Evolutionary conservation across 2,329 filamentous ascomycete species (phyloP).

Genomic region (Capronia epimyces): DNA sequence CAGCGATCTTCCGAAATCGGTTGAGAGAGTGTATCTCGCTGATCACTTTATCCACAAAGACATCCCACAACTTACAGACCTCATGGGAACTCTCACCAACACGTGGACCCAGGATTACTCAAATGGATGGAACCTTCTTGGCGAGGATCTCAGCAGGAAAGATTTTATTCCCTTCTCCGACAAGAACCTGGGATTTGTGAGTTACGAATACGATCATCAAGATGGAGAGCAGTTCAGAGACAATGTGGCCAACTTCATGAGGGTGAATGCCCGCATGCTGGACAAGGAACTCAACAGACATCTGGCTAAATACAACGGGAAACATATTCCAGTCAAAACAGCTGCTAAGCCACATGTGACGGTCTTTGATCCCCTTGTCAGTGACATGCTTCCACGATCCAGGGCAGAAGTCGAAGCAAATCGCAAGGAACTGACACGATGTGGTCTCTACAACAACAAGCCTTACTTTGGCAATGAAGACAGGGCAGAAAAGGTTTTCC

Average conservation of each 20-base stretch:
- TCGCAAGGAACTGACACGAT: slow-evolving; percentile 32
- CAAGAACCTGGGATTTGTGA: slow-evolving; percentile 18
- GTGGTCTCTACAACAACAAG: background rate
- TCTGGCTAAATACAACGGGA: slow-evolving; percentile 26
- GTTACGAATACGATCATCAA: slow-evolving; percentile 17
- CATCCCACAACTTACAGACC: background rate
- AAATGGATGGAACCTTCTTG: background rate
- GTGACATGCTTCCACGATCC: background rate
- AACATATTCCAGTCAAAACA: background rate
- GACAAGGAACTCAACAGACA: slow-evolving; percentile 25
- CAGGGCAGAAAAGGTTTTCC: slow-evolving; percentile 57
- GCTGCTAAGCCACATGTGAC: background rate
- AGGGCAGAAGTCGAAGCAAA: background rate
- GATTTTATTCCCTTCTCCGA: slow-evolving; percentile 19
- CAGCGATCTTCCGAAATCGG: slow-evolving; percentile 12
- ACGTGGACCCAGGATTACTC: background rate
- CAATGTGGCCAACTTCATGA: slow-evolving; percentile 10
- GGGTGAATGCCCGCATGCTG: slow-evolving; percentile 23
- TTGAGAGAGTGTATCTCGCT: slow-evolving; percentile 19
- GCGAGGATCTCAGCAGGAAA: slow-evolving; percentile 9
- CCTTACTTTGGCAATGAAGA: slow-evolving; percentile 55
- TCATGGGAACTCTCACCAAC: slow-evolving; percentile 2
- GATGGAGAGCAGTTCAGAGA: background rate
- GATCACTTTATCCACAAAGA: slow-evolving; percentile 13
- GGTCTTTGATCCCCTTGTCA: background rate